A percentile compares a stretch with the other conserved stretches of the same genome.
These are phyloP conservation scores for Lagenidium sp. DNA, from an alignment of 352 stramenopile species.

Conservation along the genomic window DNA sequence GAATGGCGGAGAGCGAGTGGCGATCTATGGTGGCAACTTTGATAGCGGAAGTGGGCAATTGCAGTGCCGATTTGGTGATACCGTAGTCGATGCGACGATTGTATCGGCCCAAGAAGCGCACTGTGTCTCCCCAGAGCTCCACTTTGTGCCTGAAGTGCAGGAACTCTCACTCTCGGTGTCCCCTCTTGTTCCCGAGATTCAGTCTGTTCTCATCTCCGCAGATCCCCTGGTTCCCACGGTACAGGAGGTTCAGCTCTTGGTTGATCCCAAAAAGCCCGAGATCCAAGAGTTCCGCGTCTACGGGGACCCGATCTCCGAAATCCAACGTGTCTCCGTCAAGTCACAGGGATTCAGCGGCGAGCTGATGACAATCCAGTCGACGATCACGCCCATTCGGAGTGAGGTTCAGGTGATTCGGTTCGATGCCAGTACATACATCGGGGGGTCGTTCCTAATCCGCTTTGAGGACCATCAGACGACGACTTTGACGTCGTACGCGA, in stretches of 20 bases:
- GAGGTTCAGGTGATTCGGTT: constrained; percentile 38
- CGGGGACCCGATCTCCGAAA: constrained; percentile 21
- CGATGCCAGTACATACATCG: constrained; percentile 30
- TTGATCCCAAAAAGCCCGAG: constrained; percentile 19
- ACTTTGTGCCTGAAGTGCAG: constrained; percentile 75
- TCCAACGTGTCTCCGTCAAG: constrained; percentile 25
- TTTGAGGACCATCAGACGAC: constrained; percentile 26
- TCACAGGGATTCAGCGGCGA: constrained; percentile 33
- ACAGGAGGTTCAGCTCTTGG: constrained; percentile 22
- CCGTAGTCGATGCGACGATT: constrained; percentile 49
- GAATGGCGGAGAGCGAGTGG: constrained; percentile 38
- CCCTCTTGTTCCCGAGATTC: constrained; percentile 36
- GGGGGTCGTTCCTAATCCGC: constrained; percentile 28
- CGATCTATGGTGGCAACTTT: constrained; percentile 57
- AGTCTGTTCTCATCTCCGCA: constrained; percentile 36
- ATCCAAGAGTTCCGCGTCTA: constrained; percentile 43
- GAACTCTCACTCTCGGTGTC: constrained; percentile 44
- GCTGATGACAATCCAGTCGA: constrained; percentile 22
- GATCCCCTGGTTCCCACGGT: constrained; percentile 28
- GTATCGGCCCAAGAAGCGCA: constrained; percentile 48
- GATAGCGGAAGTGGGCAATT: constrained; percentile 26
- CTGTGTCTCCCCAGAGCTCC: constrained; percentile 58
- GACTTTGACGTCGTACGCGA: constrained; percentile 40
- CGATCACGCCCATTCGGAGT: constrained; percentile 15
- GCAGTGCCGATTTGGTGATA: constrained; percentile 84